phyloP scores from a whole-genome alignment of 192 early-diverging fungal species.

The Backusella liffmaniae region DNA sequence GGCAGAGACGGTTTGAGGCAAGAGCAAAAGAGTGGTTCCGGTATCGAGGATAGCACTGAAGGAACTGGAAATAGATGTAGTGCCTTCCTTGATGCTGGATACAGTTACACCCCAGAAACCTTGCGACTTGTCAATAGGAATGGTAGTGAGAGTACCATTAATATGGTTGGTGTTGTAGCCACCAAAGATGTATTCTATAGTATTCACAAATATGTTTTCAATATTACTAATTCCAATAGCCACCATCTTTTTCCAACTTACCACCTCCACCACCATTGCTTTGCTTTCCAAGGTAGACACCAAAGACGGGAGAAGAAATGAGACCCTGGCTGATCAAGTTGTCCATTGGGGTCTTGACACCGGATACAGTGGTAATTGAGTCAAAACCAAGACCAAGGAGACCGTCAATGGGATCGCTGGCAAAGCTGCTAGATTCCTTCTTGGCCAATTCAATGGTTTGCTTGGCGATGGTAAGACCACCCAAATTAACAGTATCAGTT shows the following conservation, averaged over 20 bases:
- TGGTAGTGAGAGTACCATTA: conserved; percentile 42
- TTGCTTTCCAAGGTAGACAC: conserved; percentile 53
- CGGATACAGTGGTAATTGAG: conserved; percentile 39
- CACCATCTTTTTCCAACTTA: conserved; percentile 11
- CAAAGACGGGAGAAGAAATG: conserved; percentile 57
- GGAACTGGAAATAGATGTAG: background rate
- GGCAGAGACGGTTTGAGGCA: conserved; percentile 20
- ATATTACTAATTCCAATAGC: background rate
- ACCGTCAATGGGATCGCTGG: conserved; percentile 58
- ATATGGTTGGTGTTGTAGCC: conserved; percentile 41
- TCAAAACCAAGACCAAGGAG: conserved; percentile 66
- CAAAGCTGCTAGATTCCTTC: conserved; percentile 55
- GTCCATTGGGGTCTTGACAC: conserved; percentile 53
- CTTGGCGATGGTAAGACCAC: conserved; percentile 54
- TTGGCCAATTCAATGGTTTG: conserved; percentile 67
- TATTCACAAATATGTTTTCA: background rate
- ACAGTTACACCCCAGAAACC: conserved; percentile 32
- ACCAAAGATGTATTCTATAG: conserved; percentile 49
- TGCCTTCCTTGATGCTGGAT: background rate
- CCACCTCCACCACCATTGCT: conserved; percentile 47
- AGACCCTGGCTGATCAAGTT: conserved; percentile 54
- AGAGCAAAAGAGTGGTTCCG: conserved; percentile 42
- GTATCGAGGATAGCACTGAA: conserved; percentile 45
- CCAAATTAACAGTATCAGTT: conserved; percentile 59
- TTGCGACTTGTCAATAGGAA: conserved; percentile 38